phyloP scores from a whole-genome alignment of 2,329 filamentous ascomycete species.

The Colletotrichum navitas region DNA sequence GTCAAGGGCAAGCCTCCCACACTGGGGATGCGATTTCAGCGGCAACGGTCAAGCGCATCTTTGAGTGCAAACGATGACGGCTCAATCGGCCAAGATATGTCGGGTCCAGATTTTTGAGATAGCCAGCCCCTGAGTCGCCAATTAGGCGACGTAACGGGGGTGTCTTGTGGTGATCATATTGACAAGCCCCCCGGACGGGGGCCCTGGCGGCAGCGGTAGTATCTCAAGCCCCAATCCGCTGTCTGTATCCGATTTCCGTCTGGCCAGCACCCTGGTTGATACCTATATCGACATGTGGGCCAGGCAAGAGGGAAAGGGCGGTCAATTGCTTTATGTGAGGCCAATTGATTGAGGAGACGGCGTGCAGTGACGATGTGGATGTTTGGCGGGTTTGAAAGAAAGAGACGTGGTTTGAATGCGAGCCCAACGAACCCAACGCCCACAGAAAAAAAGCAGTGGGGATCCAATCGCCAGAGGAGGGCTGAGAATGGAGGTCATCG shows the following conservation, averaged over 20 bases:
- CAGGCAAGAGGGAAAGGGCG: slow-evolving; percentile 36
- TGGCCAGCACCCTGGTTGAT: slow-evolving; percentile 19
- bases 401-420: slow-evolving; percentile 9
- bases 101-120: slow-evolving; percentile 25
- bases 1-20: not conserved
- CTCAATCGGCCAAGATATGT: slow-evolving; percentile 32
- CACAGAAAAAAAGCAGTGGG: slow-evolving; percentile 13
- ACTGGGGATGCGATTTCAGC: slow-evolving; percentile 3
- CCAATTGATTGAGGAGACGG: slow-evolving; percentile 18
- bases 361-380: slow-evolving; percentile 32
- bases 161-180: slow-evolving; percentile 21
- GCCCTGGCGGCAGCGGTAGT: not conserved
- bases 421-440: slow-evolving; percentile 40
- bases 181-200: slow-evolving; percentile 23
- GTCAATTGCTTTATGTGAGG: slow-evolving; percentile 30
- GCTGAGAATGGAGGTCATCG: slow-evolving; percentile 18
- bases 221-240: slow-evolving; percentile 13
- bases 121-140: slow-evolving; percentile 24
- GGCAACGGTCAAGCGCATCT: not conserved
- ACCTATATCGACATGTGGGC: slow-evolving; percentile 14
- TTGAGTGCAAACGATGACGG: slow-evolving; percentile 4
- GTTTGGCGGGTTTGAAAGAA: slow-evolving; percentile 27
- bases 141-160: slow-evolving; percentile 15
- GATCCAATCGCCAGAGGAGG: slow-evolving; percentile 30
- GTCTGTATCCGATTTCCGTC: slow-evolving; percentile 16